Conservation (phyloP, 2,329 filamentous ascomycete genomes). For the Aspergillus caelatus region DNA sequence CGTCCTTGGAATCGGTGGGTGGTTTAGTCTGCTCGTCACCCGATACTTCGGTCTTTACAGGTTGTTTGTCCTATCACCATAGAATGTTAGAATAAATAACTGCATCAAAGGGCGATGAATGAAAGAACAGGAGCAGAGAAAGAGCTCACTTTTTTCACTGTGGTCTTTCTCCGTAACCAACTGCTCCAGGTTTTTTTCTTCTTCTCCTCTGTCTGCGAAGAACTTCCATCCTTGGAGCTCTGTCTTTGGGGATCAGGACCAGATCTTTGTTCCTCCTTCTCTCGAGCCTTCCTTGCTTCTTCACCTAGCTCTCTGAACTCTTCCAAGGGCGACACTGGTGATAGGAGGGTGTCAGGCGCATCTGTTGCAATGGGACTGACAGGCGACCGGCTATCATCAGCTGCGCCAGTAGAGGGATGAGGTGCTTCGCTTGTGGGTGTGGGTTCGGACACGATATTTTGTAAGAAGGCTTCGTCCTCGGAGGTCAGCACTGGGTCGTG, state of each 20-base stretch:
- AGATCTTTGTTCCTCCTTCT: constrained; percentile 12
- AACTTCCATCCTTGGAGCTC: constrained; percentile 21
- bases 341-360: constrained; percentile 49
- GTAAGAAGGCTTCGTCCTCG: constrained; percentile 63
- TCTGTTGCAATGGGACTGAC: constrained; percentile 44
- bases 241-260: constrained; percentile 19
- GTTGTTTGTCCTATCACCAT: constrained; percentile 14
- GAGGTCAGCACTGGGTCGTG: constrained; percentile 56
- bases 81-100: not conserved
- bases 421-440: constrained; percentile 26
- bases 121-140: not conserved
- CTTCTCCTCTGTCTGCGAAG: constrained; percentile 28
- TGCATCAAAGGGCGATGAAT: not conserved
- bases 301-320: constrained; percentile 39
- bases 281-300: constrained; percentile 39
- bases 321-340: constrained; percentile 54
- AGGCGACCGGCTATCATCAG: constrained; percentile 9
- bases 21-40: constrained; percentile 11
- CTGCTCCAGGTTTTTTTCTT: constrained; percentile 40
- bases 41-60: constrained; percentile 2
- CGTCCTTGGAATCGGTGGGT: constrained; percentile 11
- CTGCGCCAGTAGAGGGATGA: constrained; percentile 6
- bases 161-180: constrained; percentile 43
- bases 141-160: constrained; percentile 34
- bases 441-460: constrained; percentile 51